A percentile compares a stretch with the other conserved stretches of the same genome.
These are phyloP conservation scores for Elaeagnus macrophylla DNA, from an alignment of 306 rosid species.

Conservation along the genomic window DNA sequence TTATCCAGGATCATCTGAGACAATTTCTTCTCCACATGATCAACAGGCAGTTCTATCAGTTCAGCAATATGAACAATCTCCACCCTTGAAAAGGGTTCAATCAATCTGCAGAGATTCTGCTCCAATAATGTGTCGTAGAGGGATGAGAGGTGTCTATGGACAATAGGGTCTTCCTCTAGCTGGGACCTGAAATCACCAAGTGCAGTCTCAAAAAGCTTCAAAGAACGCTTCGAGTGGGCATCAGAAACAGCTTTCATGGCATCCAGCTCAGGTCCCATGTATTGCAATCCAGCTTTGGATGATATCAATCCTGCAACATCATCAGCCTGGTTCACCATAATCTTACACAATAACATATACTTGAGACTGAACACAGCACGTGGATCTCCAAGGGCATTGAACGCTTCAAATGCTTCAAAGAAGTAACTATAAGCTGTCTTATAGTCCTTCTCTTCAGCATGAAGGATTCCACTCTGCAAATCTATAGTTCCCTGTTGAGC, in stretches of 20 bases:
- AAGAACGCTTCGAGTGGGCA: slow-evolving; percentile 84
- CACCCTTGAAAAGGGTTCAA: slow-evolving; percentile 89
- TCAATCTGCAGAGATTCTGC: slow-evolving; percentile 94
- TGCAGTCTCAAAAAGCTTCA: slow-evolving; percentile 75
- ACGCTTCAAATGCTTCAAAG: slow-evolving; percentile 93
- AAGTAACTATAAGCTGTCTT: slow-evolving; percentile 87
- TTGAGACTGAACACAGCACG: slow-evolving; percentile 89
- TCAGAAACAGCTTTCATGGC: slow-evolving; percentile 98
- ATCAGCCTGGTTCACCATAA: slow-evolving; percentile 91
- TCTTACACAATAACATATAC: slow-evolving; percentile 83
- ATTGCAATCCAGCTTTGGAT: slow-evolving; percentile 82
- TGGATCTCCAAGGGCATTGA: slow-evolving; percentile 84
- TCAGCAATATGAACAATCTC: slow-evolving; percentile 85
- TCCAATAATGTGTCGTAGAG: slow-evolving; percentile 79
- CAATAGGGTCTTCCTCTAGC: slow-evolving; percentile 91
- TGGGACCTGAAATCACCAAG: slow-evolving; percentile 69
- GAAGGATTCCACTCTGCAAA: slow-evolving; percentile 93
- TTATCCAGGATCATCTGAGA: slow-evolving; percentile 46
- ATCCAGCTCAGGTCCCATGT: slow-evolving; percentile 82
- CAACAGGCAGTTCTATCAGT: slow-evolving; percentile 69
- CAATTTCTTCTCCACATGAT: slow-evolving; percentile 39
- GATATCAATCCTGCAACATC: slow-evolving; percentile 80
- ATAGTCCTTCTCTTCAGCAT: slow-evolving; percentile 89
- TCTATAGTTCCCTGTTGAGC: slow-evolving; percentile 94
- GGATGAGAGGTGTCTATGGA: slow-evolving; percentile 83